phyloP scores from a whole-genome alignment of 2,329 filamentous ascomycete species.

The Colletotrichum orchidophilum region DNA sequence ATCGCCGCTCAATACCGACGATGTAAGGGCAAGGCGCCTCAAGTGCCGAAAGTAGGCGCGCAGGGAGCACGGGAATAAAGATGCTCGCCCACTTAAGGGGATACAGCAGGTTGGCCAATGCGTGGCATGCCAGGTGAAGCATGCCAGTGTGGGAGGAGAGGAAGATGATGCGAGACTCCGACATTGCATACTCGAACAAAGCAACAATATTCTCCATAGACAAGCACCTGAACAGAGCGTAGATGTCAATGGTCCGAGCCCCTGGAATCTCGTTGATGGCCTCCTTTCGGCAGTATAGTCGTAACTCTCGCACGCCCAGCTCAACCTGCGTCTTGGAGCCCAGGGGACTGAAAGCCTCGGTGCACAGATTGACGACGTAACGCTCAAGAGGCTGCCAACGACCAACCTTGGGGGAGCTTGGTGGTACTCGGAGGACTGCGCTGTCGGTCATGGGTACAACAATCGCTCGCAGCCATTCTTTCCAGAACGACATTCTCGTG shows the following conservation, averaged over 20 bases:
- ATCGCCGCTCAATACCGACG: slow-evolving; percentile 92
- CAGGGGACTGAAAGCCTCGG: slow-evolving; percentile 90
- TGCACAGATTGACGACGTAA: slow-evolving; percentile 96
- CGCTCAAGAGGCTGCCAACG: slow-evolving; percentile 96
- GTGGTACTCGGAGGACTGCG: slow-evolving; percentile 80
- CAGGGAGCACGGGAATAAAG: slow-evolving; percentile 90
- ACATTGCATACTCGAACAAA: slow-evolving; percentile 90
- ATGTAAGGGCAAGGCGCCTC: slow-evolving; percentile 98
- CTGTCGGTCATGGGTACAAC: slow-evolving; percentile 97
- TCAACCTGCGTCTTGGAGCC: slow-evolving; percentile 97
- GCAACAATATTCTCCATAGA: slow-evolving; percentile 93
- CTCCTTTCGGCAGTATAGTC: slow-evolving; percentile 92
- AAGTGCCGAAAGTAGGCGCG: slow-evolving; percentile 86
- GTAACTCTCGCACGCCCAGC: slow-evolving; percentile 86
- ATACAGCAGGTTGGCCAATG: slow-evolving; percentile 86
- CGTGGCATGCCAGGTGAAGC: slow-evolving; percentile 91
- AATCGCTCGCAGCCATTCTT: slow-evolving; percentile 95
- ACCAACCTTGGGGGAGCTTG: slow-evolving; percentile 89
- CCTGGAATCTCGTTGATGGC: slow-evolving; percentile 93
- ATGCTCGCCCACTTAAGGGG: slow-evolving; percentile 94
- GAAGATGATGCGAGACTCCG: slow-evolving; percentile 95
- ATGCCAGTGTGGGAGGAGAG: slow-evolving; percentile 95
- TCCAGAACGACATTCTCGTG: slow-evolving; percentile 91
- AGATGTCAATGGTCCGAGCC: slow-evolving; percentile 90
- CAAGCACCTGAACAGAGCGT: slow-evolving; percentile 88